A percentile compares a stretch with the other conserved stretches of the same genome.
These are phyloP conservation scores for Fusarium zealandicum DNA, from an alignment of 2,329 filamentous ascomycete genomes.

Conservation along the genomic window DNA sequence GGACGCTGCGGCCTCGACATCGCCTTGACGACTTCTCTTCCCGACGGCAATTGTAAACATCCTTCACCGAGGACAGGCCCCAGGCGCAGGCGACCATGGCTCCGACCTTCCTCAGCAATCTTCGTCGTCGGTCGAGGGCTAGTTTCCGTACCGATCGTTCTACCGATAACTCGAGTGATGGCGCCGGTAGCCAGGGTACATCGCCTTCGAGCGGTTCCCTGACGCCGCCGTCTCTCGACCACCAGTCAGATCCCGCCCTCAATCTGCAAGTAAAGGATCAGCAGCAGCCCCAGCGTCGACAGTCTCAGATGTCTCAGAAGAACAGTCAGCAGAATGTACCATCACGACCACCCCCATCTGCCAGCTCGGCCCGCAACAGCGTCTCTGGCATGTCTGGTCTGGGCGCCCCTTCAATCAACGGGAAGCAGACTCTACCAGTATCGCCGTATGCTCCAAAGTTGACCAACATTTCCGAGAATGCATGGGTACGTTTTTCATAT, in stretches of 20 bases:
- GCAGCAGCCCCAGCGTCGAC: constrained; percentile 24
- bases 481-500: constrained; percentile 71
- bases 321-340: constrained; percentile 36
- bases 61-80: constrained; percentile 22
- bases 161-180: constrained; percentile 68
- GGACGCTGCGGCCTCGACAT: not conserved
- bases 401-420: constrained; percentile 61
- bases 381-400: constrained; percentile 69
- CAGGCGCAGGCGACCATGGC: constrained; percentile 54
- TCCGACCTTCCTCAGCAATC: constrained; percentile 71
- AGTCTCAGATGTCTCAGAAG: constrained; percentile 29
- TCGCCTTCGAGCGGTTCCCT: constrained; percentile 72
- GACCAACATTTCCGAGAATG: constrained; percentile 78
- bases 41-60: constrained; percentile 12
- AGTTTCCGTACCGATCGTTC: constrained; percentile 73
- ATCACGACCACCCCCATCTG: constrained; percentile 49
- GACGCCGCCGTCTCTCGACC: constrained; percentile 77
- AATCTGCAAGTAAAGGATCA: constrained; percentile 65
- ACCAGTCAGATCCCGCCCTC: constrained; percentile 70
- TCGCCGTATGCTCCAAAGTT: constrained; percentile 85
- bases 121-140: constrained; percentile 78
- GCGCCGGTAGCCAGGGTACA: constrained; percentile 63
- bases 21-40: not conserved
- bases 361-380: constrained; percentile 65
- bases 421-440: constrained; percentile 65